phyloP scores from a whole-genome alignment of 2,329 filamentous ascomycete species.

The Ascochyta lentis region DNA sequence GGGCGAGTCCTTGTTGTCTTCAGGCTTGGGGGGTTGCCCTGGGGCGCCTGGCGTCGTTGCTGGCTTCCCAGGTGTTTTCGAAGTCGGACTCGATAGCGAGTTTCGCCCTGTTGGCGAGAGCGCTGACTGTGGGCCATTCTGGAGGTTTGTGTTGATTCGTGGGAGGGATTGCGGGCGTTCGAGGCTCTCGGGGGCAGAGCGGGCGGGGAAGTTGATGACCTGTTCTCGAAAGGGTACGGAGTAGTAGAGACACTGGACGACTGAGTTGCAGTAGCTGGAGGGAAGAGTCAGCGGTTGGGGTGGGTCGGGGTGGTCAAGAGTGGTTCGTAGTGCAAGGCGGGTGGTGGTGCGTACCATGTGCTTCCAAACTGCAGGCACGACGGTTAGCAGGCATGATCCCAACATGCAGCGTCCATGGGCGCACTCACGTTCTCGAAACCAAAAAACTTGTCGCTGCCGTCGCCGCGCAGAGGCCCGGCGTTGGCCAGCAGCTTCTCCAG shows the following conservation, averaged over 20 bases:
- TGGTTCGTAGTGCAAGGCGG: constrained; percentile 26
- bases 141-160: constrained; percentile 49
- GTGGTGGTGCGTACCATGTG: constrained; percentile 74
- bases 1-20: constrained; percentile 92
- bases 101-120: constrained; percentile 63
- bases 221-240: constrained; percentile 92
- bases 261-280: constrained; percentile 94
- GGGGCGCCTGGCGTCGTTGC: constrained; percentile 57
- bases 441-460: constrained; percentile 98
- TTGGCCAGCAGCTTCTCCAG: constrained; percentile 82
- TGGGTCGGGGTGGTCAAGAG: neutral
- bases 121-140: constrained; percentile 48
- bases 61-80: constrained; percentile 45
- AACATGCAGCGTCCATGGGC: neutral
- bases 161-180: constrained; percentile 59
- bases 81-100: constrained; percentile 42
- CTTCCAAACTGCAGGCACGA: constrained; percentile 78
- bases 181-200: constrained; percentile 72
- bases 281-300: constrained; percentile 14
- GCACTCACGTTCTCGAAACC: constrained; percentile 92
- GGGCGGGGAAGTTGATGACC: constrained; percentile 86
- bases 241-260: constrained; percentile 96
- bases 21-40: constrained; percentile 70
- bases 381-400: constrained; percentile 4
- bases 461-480: constrained; percentile 78